These are phyloP conservation scores for Populus hybrid DNA, from an alignment of 441 rosid species.

Conservation along the genomic window DNA sequence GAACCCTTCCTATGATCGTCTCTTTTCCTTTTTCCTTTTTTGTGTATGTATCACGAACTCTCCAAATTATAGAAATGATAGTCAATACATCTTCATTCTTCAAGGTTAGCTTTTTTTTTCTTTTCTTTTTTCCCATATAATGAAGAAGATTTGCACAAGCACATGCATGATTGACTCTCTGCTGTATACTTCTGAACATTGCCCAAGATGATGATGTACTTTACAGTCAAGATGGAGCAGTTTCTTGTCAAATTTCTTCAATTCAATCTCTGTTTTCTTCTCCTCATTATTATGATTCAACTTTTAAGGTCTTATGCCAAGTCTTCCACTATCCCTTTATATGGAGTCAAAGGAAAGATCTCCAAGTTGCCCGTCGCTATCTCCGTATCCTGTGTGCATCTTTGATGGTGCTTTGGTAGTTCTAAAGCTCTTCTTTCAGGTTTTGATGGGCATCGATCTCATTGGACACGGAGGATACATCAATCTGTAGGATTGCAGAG, in stretches of 20 bases:
- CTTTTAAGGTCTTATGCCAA: not conserved
- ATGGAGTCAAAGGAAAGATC: not conserved
- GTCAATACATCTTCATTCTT: constrained; percentile 18
- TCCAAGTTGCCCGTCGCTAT: not conserved
- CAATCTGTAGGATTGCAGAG: not conserved
- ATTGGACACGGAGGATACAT: not conserved
- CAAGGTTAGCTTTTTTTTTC: constrained; percentile 1
- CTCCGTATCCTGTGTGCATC: not conserved
- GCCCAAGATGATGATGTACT: no score
- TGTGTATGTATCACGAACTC: constrained; percentile 25
- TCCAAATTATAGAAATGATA: constrained; percentile 17
- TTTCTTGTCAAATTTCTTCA: not conserved
- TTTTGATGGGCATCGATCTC: not conserved
- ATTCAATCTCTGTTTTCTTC: not conserved
- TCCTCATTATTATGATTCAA: not conserved
- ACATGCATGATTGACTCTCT: constrained; percentile 2
- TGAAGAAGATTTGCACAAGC: not conserved
- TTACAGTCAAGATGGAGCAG: not conserved
- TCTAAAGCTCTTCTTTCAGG: not conserved
- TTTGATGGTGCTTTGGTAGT: not conserved
- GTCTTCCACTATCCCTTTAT: not conserved
- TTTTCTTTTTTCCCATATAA: not conserved
- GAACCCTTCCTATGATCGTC: constrained; percentile 70
- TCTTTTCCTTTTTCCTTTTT: not conserved
- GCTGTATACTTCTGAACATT: not conserved